Evolutionary conservation across 192 early-diverging fungal genomes (phyloP).

Genomic region (Coemansia sp.): DNA sequence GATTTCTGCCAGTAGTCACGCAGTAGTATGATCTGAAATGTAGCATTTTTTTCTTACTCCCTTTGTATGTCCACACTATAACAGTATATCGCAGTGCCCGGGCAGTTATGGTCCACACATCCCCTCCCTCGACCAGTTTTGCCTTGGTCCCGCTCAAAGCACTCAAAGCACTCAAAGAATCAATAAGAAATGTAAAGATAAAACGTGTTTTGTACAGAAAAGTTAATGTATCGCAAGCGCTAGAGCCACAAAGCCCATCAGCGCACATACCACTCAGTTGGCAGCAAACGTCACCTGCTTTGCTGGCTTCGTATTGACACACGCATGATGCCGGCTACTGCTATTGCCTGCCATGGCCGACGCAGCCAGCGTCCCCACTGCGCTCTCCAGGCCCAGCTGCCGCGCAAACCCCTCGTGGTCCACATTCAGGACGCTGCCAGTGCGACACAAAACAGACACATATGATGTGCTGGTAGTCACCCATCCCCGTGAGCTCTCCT

Average conservation of each 20-base stretch:
- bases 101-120: slow-evolving; percentile 12
- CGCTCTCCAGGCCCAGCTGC: slow-evolving; percentile 3
- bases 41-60: no score
- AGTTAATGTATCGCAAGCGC: not conserved
- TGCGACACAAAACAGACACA: slow-evolving; percentile 19
- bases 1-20: not conserved
- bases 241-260: not conserved
- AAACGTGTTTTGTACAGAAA: not conserved
- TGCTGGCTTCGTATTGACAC: slow-evolving; percentile 9
- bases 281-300: slow-evolving; percentile 53
- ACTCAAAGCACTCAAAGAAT: not conserved
- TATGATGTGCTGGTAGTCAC: slow-evolving; percentile 17
- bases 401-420: not conserved
- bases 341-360: not conserved
- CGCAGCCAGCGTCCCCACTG: not conserved
- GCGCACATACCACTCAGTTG: not conserved
- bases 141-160: not conserved
- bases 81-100: not conserved
- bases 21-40: not conserved
- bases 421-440: not conserved
- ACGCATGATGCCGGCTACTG: not conserved
- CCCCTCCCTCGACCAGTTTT: no score
- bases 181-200: not conserved
- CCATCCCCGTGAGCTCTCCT: slow-evolving; percentile 1
- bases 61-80: not conserved